Conservation (phyloP, 805 yeast species). For the Myxozyma geophila region DNA sequence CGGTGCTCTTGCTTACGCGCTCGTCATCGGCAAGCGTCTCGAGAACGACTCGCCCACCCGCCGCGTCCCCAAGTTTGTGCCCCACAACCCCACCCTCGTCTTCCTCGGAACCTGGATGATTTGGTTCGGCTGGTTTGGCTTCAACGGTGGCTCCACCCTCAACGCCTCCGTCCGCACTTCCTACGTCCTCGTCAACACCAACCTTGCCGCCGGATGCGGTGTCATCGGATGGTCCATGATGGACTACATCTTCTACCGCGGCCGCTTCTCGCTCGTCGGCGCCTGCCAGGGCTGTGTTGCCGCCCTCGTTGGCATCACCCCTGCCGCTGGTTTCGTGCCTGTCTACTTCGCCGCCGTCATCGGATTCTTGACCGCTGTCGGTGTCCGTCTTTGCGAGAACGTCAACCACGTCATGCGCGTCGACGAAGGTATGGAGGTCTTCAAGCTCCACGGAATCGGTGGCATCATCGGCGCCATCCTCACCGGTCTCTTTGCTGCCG, state of each 20-base stretch:
- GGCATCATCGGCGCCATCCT: conserved; percentile 78
- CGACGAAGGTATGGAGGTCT: conserved; percentile 95
- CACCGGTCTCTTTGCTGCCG: conserved; percentile 92
- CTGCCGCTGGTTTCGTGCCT: conserved; percentile 96
- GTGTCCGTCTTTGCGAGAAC: conserved; percentile 33
- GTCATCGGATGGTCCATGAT: conserved; percentile 93
- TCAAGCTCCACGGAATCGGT: conserved; percentile 89
- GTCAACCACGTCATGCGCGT: conserved; percentile 59
- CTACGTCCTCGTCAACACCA: conserved; percentile 92
- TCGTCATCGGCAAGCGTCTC: conserved; percentile 91
- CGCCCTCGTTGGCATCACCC: conserved; percentile 93
- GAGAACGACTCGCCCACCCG: conserved; percentile 22
- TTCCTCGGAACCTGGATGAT: conserved; percentile 92
- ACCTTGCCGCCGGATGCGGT: conserved; percentile 91
- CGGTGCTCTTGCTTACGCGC: conserved; percentile 92
- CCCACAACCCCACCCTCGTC: conserved; percentile 88
- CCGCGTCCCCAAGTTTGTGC: conserved; percentile 45
- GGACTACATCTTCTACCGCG: conserved; percentile 67
- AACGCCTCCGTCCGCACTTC: conserved; percentile 90
- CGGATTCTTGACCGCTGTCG: conserved; percentile 60
- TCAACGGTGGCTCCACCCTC: conserved; percentile 98
- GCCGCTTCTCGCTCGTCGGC: conserved; percentile 85
- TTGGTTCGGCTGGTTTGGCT: conserved; percentile 99
- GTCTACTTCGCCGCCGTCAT: conserved; percentile 85
- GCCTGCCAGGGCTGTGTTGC: conserved; percentile 92